A percentile compares a stretch with the other conserved stretches of the same genome.
Evolutionary conservation across 2,329 filamentous ascomycete genomes (phyloP).

Genomic region (Botrytis squamosa): DNA sequence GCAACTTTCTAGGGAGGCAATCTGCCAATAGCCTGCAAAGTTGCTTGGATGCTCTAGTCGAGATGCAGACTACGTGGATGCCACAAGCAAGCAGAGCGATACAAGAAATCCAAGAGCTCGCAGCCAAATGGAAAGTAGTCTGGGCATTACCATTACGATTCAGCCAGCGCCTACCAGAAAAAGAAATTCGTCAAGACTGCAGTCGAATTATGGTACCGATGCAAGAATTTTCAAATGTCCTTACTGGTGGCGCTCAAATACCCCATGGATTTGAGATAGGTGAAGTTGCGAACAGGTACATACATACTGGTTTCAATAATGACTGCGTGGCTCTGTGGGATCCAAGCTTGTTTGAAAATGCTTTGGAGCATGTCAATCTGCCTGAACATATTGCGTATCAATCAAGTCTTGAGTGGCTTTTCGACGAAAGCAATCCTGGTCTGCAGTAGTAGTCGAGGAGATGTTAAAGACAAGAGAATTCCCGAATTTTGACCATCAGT

Average conservation of each 20-base stretch:
- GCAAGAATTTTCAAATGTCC: too few relatives aligned
- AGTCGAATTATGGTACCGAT: background rate
- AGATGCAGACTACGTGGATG: constrained; percentile 2
- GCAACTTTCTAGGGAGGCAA: constrained; percentile 6
- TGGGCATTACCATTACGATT: background rate
- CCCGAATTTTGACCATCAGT: background rate
- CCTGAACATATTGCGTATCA: background rate
- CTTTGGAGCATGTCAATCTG: constrained; percentile 4
- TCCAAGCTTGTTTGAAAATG: constrained; percentile 4
- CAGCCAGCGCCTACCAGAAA: background rate
- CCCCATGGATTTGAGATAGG: too few relatives aligned
- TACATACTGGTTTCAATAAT: background rate
- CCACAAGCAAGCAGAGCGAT: constrained; percentile 6
- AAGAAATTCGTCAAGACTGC: background rate
- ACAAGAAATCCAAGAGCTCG: constrained; percentile 6
- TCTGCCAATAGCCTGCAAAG: constrained; percentile 2
- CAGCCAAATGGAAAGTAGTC: background rate
- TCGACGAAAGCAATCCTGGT: background rate
- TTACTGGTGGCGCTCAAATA: background rate
- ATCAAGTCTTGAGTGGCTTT: constrained; percentile 12
- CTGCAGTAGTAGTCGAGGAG: background rate
- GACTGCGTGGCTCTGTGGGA: background rate
- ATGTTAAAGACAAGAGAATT: too few relatives aligned
- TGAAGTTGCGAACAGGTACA: background rate
- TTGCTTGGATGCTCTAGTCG: background rate